Percentiles rank a stretch among this genome's conserved stretches.
These are phyloP conservation scores for Pestalotiopsis sp. DNA, from an alignment of 2,329 filamentous ascomycete genomes.

Conservation along the genomic window DNA sequence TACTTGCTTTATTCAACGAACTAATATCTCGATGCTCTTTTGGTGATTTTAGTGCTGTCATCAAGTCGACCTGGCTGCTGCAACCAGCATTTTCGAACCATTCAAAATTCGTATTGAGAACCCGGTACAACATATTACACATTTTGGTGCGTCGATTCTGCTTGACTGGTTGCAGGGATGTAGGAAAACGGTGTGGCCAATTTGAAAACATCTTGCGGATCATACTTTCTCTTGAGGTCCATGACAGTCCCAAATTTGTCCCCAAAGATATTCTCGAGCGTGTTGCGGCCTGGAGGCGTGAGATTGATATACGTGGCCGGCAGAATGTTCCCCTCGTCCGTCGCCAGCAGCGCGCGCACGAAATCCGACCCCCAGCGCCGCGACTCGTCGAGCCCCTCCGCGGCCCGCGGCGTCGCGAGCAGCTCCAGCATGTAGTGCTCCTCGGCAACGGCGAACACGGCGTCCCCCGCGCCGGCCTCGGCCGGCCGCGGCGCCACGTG, in stretches of 20 bases:
- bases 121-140: too few species aligned
- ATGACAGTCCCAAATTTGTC: background rate
- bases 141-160: background rate
- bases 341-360: background rate
- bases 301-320: background rate
- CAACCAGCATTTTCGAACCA: too few species aligned
- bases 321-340: background rate
- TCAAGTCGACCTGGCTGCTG: too few species aligned
- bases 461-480: background rate
- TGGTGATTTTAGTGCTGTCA: too few species aligned
- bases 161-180: background rate
- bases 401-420: background rate
- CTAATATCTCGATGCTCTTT: background rate
- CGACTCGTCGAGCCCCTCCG: background rate
- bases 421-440: background rate
- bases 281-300: background rate
- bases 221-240: background rate
- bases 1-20: background rate
- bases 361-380: background rate
- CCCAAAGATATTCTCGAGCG: background rate
- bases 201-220: constrained; percentile 6
- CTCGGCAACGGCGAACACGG: background rate
- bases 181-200: background rate
- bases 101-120: too few species aligned
- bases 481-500: background rate